Evolutionary conservation across 2,329 filamentous ascomycete genomes (phyloP).

Genomic region (Whalleya microplaca): DNA sequence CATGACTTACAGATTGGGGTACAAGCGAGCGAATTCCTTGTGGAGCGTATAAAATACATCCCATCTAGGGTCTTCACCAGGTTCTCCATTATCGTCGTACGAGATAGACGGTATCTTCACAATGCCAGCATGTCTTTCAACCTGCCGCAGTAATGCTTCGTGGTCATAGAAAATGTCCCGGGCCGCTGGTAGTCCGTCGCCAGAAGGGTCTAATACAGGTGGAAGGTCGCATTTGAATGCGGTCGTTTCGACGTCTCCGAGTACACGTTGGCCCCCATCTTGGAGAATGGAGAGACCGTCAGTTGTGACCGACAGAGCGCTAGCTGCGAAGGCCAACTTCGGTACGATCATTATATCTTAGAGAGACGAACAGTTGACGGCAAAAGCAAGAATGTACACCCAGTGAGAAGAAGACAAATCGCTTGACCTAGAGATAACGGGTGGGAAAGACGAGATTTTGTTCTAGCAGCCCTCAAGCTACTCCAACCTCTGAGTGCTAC

Average conservation of each 20-base stretch:
- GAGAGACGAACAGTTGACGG: not conserved
- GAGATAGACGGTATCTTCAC: slow-evolving; percentile 59
- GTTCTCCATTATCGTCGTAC: slow-evolving; percentile 58
- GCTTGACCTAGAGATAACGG: not conserved
- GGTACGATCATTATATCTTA: slow-evolving; percentile 20
- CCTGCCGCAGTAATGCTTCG: slow-evolving; percentile 40
- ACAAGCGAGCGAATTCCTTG: slow-evolving; percentile 50
- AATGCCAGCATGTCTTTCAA: slow-evolving; percentile 44
- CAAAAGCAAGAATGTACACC: not conserved
- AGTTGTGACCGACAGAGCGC: slow-evolving; percentile 20
- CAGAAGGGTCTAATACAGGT: slow-evolving; percentile 31
- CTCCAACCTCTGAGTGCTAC: slow-evolving; percentile 11
- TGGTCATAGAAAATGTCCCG: slow-evolving; percentile 34
- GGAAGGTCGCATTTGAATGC: slow-evolving; percentile 38
- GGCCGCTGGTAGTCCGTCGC: slow-evolving; percentile 36
- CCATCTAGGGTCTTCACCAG: slow-evolving; percentile 60
- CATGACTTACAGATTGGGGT: slow-evolving; percentile 50
- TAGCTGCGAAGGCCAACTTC: slow-evolving; percentile 24
- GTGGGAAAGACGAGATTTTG: not conserved
- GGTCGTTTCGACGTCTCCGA: slow-evolving; percentile 8
- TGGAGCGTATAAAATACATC: slow-evolving; percentile 56
- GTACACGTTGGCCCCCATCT: slow-evolving; percentile 18
- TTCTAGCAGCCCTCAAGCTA: slow-evolving; percentile 6
- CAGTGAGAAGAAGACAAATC: not conserved
- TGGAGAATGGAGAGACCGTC: slow-evolving; percentile 19